Conservation (phyloP, 2,329 filamentous ascomycete species). For the Aspergillus spinulosporus region DNA sequence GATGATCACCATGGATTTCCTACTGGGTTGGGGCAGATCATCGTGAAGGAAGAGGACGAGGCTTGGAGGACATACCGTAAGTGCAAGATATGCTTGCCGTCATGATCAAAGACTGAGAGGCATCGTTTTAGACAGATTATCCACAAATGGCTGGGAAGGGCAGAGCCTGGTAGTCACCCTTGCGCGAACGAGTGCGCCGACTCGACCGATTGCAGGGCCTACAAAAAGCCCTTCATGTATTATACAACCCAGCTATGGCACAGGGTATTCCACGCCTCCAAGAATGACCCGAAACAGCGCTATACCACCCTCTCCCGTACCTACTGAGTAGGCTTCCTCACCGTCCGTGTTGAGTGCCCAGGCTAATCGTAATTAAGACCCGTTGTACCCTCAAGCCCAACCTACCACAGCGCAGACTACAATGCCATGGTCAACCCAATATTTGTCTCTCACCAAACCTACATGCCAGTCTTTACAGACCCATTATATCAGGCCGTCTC, state of each 20-base stretch:
- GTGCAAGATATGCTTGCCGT: background rate
- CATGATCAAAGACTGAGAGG: constrained; percentile 4
- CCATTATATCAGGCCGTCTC: constrained; percentile 24
- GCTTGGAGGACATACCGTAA: constrained; percentile 47
- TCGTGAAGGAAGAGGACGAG: constrained; percentile 47
- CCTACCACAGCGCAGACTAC: constrained; percentile 31
- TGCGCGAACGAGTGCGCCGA: constrained; percentile 43
- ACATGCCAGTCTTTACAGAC: constrained; percentile 33
- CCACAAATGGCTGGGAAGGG: constrained; percentile 46
- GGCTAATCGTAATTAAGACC: constrained; percentile 22
- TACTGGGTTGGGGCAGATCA: constrained; percentile 46
- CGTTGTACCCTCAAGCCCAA: constrained; percentile 23
- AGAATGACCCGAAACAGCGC: constrained; percentile 29
- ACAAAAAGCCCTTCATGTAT: constrained; percentile 39
- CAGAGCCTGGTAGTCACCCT: constrained; percentile 45
- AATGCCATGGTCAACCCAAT: constrained; percentile 27
- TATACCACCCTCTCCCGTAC: constrained; percentile 37
- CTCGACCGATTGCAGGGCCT: constrained; percentile 44
- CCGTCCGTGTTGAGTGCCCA: background rate
- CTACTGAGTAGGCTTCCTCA: constrained; percentile 35
- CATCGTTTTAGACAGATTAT: constrained; percentile 38
- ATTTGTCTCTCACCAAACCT: constrained; percentile 26
- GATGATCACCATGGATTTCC: constrained; percentile 46
- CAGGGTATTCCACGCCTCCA: constrained; percentile 38
- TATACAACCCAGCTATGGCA: constrained; percentile 29